Evolutionary conservation across 208 protist genomes (phyloP).

Genomic region (Leishmania mexicana): DNA sequence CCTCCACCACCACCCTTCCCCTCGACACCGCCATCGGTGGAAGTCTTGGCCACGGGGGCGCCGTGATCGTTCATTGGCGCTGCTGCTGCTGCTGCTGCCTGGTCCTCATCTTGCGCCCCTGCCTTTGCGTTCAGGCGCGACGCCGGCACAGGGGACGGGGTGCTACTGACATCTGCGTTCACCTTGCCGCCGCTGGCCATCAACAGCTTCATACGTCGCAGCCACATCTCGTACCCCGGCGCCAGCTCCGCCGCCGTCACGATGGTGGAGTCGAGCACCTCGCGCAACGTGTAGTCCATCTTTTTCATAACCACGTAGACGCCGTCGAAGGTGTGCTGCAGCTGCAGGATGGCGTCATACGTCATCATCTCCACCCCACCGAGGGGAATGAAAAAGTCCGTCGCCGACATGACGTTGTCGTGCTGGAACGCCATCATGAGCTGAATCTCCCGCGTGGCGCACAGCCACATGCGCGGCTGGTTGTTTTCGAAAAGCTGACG

Average conservation of each 20-base stretch:
- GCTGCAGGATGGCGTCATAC: slow-evolving; percentile 58
- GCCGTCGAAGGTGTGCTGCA: slow-evolving; percentile 71
- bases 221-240: slow-evolving; percentile 14
- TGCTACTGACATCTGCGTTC: not conserved
- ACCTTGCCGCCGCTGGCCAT: not conserved
- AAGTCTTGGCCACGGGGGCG: not conserved
- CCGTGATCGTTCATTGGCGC: slow-evolving; percentile 7
- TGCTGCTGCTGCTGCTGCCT: not conserved
- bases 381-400: slow-evolving; percentile 86
- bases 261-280: slow-evolving; percentile 75
- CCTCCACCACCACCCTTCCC: not conserved
- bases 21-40: not conserved
- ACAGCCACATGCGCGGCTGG: slow-evolving; percentile 86
- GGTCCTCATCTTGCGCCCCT: not conserved
- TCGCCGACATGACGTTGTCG: slow-evolving; percentile 79
- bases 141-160: not conserved
- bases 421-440: slow-evolving; percentile 86
- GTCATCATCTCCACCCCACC: slow-evolving; percentile 73
- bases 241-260: slow-evolving; percentile 34
- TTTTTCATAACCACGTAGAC: slow-evolving; percentile 92
- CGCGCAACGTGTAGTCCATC: slow-evolving; percentile 86
- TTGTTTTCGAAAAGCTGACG: slow-evolving; percentile 74
- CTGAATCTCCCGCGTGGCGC: slow-evolving; percentile 81
- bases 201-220: not conserved
- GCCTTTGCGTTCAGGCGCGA: not conserved